A percentile compares a stretch with the other conserved stretches of the same genome.
Evolutionary conservation across 2,329 filamentous ascomycete species (phyloP).

Genomic region (Trichoderma sp.): DNA sequence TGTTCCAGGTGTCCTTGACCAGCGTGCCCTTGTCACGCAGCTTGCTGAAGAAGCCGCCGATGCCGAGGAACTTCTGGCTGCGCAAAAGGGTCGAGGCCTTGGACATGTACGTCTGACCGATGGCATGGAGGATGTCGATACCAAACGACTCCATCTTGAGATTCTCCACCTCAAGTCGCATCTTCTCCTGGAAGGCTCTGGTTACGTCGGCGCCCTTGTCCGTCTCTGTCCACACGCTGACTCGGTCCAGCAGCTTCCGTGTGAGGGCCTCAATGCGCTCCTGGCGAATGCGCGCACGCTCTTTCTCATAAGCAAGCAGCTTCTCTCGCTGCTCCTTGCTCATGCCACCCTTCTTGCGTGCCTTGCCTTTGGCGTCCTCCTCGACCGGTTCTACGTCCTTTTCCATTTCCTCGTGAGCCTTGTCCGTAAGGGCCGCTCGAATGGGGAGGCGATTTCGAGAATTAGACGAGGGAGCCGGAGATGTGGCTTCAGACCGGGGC

Average conservation of each 20-base stretch:
- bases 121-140: conserved; percentile 91
- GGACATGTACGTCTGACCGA: conserved; percentile 83
- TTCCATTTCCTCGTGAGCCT: conserved; percentile 64
- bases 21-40: conserved; percentile 95
- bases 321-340: conserved; percentile 92
- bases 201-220: conserved; percentile 86
- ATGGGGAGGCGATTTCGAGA: conserved; percentile 60
- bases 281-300: conserved; percentile 78
- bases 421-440: conserved; percentile 84
- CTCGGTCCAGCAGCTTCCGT: conserved; percentile 81
- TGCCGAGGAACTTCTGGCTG: conserved; percentile 94
- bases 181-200: conserved; percentile 88
- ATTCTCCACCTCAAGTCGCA: conserved; percentile 89
- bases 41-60: conserved; percentile 89
- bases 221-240: conserved; percentile 96
- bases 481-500: conserved; percentile 35
- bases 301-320: conserved; percentile 80
- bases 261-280: conserved; percentile 83
- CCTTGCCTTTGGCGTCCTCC: conserved; percentile 43
- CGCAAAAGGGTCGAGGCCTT: conserved; percentile 88
- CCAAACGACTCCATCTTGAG: conserved; percentile 99
- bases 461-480: conserved; percentile 42
- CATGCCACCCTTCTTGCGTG: conserved; percentile 85
- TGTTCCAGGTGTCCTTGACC: conserved; percentile 98
- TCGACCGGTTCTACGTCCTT: conserved; percentile 61